phyloP scores from a whole-genome alignment of 768 basidiomycete genomes.

The Cystofilobasidium capitatum region DNA sequence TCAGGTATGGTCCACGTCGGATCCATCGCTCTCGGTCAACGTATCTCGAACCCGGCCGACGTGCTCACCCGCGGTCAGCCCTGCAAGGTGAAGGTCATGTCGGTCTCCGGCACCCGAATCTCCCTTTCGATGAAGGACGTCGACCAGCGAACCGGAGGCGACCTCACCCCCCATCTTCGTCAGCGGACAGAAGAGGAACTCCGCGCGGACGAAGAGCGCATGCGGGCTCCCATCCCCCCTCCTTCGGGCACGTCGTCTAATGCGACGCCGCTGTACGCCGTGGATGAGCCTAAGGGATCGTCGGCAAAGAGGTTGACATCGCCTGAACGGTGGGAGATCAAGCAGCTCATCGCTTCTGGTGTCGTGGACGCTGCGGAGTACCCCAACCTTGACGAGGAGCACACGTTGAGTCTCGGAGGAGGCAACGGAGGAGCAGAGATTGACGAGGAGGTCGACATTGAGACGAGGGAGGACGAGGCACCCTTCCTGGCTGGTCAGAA shows the following conservation, averaged over 20 bases:
- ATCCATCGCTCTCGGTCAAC: slow-evolving; percentile 68
- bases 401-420: slow-evolving; percentile 56
- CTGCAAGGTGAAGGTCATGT: slow-evolving; percentile 96
- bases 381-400: slow-evolving; percentile 81
- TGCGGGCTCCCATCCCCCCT: slow-evolving; percentile 49
- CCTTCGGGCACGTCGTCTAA: slow-evolving; percentile 69
- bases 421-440: slow-evolving; percentile 57
- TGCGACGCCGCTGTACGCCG: slow-evolving; percentile 56
- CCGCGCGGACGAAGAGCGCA: slow-evolving; percentile 56
- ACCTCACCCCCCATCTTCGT: slow-evolving; percentile 86
- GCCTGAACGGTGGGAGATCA: slow-evolving; percentile 98
- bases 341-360: slow-evolving; percentile 94
- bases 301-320: slow-evolving; percentile 85
- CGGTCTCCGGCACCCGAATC: slow-evolving; percentile 67
- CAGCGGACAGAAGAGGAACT: slow-evolving; percentile 91
- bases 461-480: slow-evolving; percentile 92
- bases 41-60: slow-evolving; percentile 79
- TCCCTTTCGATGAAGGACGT: slow-evolving; percentile 97
- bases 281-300: slow-evolving; percentile 47
- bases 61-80: slow-evolving; percentile 70
- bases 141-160: slow-evolving; percentile 78
- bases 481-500: slow-evolving; percentile 93
- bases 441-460: slow-evolving; percentile 94
- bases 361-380: slow-evolving; percentile 86
- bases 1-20: slow-evolving; percentile 97